Conservation (phyloP, 2,329 filamentous ascomycete species). For the Microsporum audouinii region DNA sequence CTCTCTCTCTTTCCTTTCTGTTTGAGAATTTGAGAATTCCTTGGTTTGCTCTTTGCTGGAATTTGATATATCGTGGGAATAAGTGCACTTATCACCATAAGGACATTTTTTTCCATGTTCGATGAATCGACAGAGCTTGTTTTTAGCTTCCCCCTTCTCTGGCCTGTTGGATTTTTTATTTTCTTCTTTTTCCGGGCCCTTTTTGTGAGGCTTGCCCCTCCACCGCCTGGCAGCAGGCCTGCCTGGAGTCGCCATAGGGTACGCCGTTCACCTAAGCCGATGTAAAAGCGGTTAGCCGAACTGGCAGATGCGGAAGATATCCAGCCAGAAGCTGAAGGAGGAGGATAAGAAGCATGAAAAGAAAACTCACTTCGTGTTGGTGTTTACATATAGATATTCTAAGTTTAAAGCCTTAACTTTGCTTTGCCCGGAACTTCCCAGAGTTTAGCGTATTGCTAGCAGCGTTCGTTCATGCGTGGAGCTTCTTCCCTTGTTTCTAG, state of each 20-base stretch:
- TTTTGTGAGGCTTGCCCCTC: not conserved
- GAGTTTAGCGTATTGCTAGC: too few relatives aligned
- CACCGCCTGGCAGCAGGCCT: not conserved
- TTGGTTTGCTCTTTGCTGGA: not conserved
- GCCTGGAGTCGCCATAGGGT: not conserved
- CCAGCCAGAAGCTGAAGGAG: too few relatives aligned
- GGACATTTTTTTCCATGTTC: not conserved
- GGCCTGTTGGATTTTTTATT: too few relatives aligned
- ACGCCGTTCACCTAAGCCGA: not conserved
- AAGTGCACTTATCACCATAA: not conserved
- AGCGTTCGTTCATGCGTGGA: too few relatives aligned
- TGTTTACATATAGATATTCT: too few relatives aligned
- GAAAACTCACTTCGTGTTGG: too few relatives aligned
- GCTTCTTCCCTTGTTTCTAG: too few relatives aligned
- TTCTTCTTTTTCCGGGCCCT: not conserved
- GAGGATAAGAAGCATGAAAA: too few relatives aligned
- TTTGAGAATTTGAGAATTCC: constrained; percentile 7
- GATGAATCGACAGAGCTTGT: not conserved
- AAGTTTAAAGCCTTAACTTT: too few relatives aligned
- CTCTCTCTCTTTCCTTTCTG: constrained; percentile 18
- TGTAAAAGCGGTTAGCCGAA: not conserved
- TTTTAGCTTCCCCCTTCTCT: not conserved
- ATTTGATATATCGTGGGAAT: not conserved
- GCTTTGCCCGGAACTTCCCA: too few relatives aligned
- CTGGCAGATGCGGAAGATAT: too few relatives aligned